phyloP scores from a whole-genome alignment of 176 grass and related monocot species.

The Triticum turgidum region DNA sequence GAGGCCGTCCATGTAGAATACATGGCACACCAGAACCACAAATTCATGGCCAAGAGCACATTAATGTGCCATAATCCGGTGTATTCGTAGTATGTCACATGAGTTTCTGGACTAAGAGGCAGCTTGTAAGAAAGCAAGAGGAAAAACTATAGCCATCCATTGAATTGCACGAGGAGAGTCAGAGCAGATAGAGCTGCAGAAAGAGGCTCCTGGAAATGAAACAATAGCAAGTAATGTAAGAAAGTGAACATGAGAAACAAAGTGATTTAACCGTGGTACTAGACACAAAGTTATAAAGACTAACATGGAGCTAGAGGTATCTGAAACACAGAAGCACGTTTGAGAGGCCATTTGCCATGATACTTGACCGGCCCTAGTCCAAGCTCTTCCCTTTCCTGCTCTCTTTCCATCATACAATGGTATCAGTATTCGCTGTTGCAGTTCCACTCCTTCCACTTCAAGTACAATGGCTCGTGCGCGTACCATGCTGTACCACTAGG shows the following conservation, averaged over 20 bases:
- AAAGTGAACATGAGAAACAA: neutral
- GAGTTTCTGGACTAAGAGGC: constrained; percentile 63
- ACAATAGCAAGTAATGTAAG: neutral
- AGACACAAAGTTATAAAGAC: neutral
- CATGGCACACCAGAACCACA: constrained; percentile 94
- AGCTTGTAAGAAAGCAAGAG: constrained; percentile 82
- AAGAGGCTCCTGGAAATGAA: constrained; percentile 59
- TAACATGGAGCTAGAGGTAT: constrained; percentile 32
- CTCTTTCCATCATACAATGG: constrained; percentile 88
- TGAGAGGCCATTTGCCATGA: constrained; percentile 89
- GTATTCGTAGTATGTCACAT: constrained; percentile 80
- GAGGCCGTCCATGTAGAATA: constrained; percentile 11
- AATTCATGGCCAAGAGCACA: constrained; percentile 81
- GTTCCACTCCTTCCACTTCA: constrained; percentile 97
- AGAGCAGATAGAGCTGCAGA: constrained; percentile 80
- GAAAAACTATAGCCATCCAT: constrained; percentile 92
- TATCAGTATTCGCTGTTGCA: constrained; percentile 86
- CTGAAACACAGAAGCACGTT: constrained; percentile 82
- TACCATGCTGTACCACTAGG: constrained; percentile 62
- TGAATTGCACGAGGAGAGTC: constrained; percentile 76
- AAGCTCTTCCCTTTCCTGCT: constrained; percentile 64
- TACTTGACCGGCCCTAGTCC: constrained; percentile 72
- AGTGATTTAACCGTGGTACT: neutral
- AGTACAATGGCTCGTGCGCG: constrained; percentile 71
- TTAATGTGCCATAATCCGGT: constrained; percentile 87